Evolutionary conservation across 2,329 filamentous ascomycete species (phyloP).

Genomic region (Cladosporium sp.): DNA sequence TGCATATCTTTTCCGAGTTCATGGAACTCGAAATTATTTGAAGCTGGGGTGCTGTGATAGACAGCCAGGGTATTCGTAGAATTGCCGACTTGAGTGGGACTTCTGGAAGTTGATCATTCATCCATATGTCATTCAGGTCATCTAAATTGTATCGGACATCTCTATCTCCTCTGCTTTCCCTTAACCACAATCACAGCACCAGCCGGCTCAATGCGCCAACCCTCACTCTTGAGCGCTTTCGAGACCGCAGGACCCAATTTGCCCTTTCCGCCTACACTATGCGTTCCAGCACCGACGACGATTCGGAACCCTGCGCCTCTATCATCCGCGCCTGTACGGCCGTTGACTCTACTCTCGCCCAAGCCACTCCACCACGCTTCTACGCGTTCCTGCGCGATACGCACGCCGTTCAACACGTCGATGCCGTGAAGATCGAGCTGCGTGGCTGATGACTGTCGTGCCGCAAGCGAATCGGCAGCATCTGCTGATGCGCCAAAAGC

Average conservation of each 20-base stretch:
- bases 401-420: slow-evolving; percentile 74
- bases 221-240: slow-evolving; percentile 70
- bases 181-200: slow-evolving; percentile 70
- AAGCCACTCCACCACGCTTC: slow-evolving; percentile 74
- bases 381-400: slow-evolving; percentile 70
- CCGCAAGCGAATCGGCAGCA: slow-evolving; percentile 70
- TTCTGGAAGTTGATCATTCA: not conserved
- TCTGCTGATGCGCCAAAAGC: slow-evolving; percentile 61
- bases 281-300: slow-evolving; percentile 77
- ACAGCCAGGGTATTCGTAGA: not conserved
- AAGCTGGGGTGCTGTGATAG: not conserved
- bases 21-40: not conserved
- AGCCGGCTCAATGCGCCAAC: slow-evolving; percentile 77
- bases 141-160: not conserved
- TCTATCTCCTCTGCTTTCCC: slow-evolving; percentile 45
- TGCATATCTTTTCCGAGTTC: not conserved
- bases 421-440: slow-evolving; percentile 82
- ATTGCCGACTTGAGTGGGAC: not conserved
- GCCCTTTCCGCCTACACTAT: slow-evolving; percentile 74
- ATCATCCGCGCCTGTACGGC: slow-evolving; percentile 45
- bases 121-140: not conserved
- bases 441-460: slow-evolving; percentile 59
- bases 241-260: slow-evolving; percentile 78
- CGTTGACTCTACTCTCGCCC: slow-evolving; percentile 63
- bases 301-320: slow-evolving; percentile 63